Conservation (phyloP, 306 rosid species). For the Cicer cuneatum region DNA sequence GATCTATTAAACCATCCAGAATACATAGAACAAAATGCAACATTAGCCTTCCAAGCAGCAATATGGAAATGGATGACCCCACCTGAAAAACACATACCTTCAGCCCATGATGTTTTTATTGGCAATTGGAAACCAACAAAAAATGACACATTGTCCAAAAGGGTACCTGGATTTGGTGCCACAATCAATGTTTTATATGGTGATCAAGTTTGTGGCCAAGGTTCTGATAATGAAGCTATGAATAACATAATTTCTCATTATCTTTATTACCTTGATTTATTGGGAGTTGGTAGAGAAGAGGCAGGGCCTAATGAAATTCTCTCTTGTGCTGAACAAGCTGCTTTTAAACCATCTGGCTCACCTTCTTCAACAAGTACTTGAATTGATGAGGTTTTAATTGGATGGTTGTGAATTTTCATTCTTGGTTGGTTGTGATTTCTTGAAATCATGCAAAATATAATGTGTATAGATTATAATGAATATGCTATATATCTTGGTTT, state of each 20-base stretch:
- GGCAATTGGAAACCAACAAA: conserved; percentile 95
- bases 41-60: conserved; percentile 87
- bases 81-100: conserved; percentile 78
- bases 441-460: conserved; percentile 24
- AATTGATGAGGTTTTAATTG: conserved; percentile 39
- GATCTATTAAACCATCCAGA: conserved; percentile 91
- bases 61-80: conserved; percentile 91
- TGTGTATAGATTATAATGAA: conserved; percentile 32
- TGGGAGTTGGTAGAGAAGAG: conserved; percentile 79
- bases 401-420: conserved; percentile 4
- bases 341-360: conserved; percentile 63
- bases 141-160: conserved; percentile 80
- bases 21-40: conserved; percentile 91
- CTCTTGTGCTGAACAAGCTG: conserved; percentile 75
- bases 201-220: conserved; percentile 68
- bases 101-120: conserved; percentile 79
- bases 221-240: conserved; percentile 73
- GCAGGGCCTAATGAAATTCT: conserved; percentile 81
- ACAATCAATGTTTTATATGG: conserved; percentile 86
- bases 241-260: conserved; percentile 83
- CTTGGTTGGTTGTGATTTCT: conserved; percentile 37
- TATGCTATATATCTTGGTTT: conserved; percentile 13
- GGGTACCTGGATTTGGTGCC: conserved; percentile 90
- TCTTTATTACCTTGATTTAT: conserved; percentile 77
- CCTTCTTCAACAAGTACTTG: conserved; percentile 54